Base-by-base conservation (phyloP, 2,329 filamentous ascomycete genomes). In the Bipolaris cookei region DNA sequence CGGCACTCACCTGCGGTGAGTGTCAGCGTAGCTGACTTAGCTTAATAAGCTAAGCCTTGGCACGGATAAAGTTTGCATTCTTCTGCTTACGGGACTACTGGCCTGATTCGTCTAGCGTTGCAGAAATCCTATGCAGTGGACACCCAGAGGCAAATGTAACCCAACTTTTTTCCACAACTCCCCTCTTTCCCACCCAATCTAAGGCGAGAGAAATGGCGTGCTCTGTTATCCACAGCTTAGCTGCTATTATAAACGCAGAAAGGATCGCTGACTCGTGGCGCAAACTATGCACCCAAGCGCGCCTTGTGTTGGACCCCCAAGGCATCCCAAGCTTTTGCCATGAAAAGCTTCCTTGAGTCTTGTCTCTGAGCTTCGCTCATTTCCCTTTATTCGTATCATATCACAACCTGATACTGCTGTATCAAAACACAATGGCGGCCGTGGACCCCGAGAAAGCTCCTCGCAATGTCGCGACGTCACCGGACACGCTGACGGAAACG, bases 311-410 rank as follows among this genome's bases (percentile, higher is more conserved):
- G 18, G 45, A 51, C 30, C 35, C 21, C 35, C 18, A 42, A 28
- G 41, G 21, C 51, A 28, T 43, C 43, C 46, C 43, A 63, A 60
- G 57, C 59, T 63, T 42, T 65, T 43, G 65, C 65, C 65, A 65
- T 69, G 62, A 60, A 57, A 59, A 58, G 63, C 65, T 67, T 68
- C 53, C 55, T 42, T 10, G 16, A 35, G 43, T 45, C 62, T 35
- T 18, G 21, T 43, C 28, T 16, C 42, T 45, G 42, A 20, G 25
- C 25, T 45, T 20, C 6, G 28, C 28, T 32, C 20, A 11, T 25
- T 21, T 20, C 14, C 2, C 4, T 18, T 34, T 13, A 4, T 20
- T 20, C 4, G 1, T 16, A 47, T 34, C 35, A 10, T 45, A 49
- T 32, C 44, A 13, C 38, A 43, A 41, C 18, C 34, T 34, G 34